Evolutionary conservation across 768 basidiomycete genomes (phyloP), one percentile per base, ranked within the genome.

Genomic region (Boletus pseudo-olivaceus): DNA sequence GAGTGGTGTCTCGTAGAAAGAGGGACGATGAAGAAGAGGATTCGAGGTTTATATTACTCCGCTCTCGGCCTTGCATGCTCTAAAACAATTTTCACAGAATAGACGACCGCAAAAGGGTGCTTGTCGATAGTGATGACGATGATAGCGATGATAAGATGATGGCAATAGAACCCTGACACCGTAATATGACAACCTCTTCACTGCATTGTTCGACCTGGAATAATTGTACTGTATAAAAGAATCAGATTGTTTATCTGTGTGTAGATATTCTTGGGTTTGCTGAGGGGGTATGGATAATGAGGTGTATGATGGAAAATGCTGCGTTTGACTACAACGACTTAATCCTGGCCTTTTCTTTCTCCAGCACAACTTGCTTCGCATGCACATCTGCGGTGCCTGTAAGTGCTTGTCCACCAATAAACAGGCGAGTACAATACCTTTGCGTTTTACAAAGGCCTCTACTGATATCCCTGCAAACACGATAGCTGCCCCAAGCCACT

Each of bases 391-490:
- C n/a, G 49, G 50, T 33, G 26, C 30, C 47, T 19, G 48, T 64
- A 26, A 62, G 39, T 41, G 39, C 34, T 10, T 11, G 20, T 29
- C 46, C 27, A 26, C 29, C 45, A 34, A 51, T 30, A 40, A 44
- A 20, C 12, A 17, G 54, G 62, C 8, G 46, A 51, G 47, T 40
- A 12, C 72, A 73, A 35, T 58, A 89, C 92, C 90, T 82, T 83
- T 85, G 55, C 92, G 83, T 68, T 98, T 98, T 6, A 94, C 85
- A 63, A 84, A 85, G 3, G 95, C 96, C 67, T 98, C 96, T 10
- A 97, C 80, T 1, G 90, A 93, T 56, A 98, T 97, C 2, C 94
- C 97, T n/a, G 84, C 84, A 71, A 99, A 98, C 2, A 98, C 97
- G 19, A 94, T 82, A 2, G 73, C 87, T 0, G 95, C 85, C n/a